Percentiles rank a stretch among this genome's conserved stretches.
Conservation (phyloP, 1,139 yeast species). For the Suhomyces choctaworum region DNA sequence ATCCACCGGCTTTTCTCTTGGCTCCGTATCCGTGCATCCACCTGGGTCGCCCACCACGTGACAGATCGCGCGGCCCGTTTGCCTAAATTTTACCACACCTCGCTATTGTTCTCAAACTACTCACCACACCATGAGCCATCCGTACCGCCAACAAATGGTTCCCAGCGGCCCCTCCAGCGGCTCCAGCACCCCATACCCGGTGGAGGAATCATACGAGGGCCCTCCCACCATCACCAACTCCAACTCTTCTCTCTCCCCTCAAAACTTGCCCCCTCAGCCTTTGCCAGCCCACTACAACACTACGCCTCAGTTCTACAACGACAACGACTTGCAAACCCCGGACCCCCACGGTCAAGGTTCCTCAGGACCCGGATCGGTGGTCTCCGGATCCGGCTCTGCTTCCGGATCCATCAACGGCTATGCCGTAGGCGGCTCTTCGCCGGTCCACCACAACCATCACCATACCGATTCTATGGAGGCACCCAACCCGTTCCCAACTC, state of each 20-base stretch:
- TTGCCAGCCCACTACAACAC: slow-evolving; percentile 1
- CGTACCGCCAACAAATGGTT: slow-evolving; percentile 35
- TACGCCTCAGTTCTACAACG: slow-evolving; percentile 9
- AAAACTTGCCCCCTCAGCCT: neutral
- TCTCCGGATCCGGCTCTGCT: slow-evolving; percentile 7
- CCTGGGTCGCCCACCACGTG: no score
- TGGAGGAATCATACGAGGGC: slow-evolving; percentile 7
- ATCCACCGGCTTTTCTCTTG: no score
- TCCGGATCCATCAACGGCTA: slow-evolving; percentile 1
- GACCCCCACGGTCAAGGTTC: neutral
- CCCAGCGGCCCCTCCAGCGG: neutral
- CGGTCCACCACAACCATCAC: slow-evolving; percentile 1
- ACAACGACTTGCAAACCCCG: slow-evolving; percentile 1
- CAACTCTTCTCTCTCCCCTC: slow-evolving; percentile 1
- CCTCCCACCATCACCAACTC: slow-evolving; percentile 5
- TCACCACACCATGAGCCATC: slow-evolving; percentile 24
- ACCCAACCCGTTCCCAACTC: slow-evolving; percentile 4
- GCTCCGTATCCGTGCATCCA: no score
- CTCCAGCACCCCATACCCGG: slow-evolving; percentile 28
- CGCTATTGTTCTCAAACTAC: neutral
- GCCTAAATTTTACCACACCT: neutral
- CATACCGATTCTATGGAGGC: slow-evolving; percentile 1
- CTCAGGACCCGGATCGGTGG: slow-evolving; percentile 7
- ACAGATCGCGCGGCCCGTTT: slow-evolving; percentile 1
- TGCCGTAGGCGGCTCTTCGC: neutral